Base-by-base conservation (phyloP, 2,329 filamentous ascomycete genomes). In the Bipolaris bicolor region DNA sequence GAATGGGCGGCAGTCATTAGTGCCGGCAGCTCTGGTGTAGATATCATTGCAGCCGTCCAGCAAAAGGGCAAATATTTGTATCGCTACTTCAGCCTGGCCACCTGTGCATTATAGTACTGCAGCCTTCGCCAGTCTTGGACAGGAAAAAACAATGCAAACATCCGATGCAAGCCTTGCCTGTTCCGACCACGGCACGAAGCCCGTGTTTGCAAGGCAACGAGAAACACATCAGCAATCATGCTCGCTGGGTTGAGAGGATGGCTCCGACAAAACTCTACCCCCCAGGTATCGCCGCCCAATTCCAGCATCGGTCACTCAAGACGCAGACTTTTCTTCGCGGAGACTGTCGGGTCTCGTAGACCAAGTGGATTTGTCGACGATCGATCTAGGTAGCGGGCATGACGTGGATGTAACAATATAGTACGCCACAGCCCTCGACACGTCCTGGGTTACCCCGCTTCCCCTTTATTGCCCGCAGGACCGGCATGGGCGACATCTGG, bases 1-100 rank as follows among this genome's bases (percentile, higher is more conserved):
- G 80, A 80, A 55, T 71, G 66, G 5, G 77, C 80, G 2, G 78
- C 78, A 2, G 77, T 81, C 11, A 75, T 80, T 22, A 78, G 78
- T 10, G 74, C 75, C 1, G 78, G 79, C 2, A 75, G 71, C 46
- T 75, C 69, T 41, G 78, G 77, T 1, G 76, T 81, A 2, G 79
- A 80, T 45, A 80, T 80, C 16, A 75, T 80, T 1, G 69, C 78
- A 9, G 72, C 76, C 3, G 75, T 80, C 29, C 76, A 78, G 44
- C 29, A 69, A 5, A 74, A 74, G 18, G 77, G 77, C 36, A 57
- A 71, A 7, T 71, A 72, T 36, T 61, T 80, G 9, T 78, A 78
- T 57, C 76, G 79, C 58, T 79, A 76, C 22, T 24, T 7, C 1
- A 68, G 71, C 81, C 5, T 68, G 80, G 9, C 77, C 72, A 7